phyloP scores from a whole-genome alignment of 2,329 filamentous ascomycete species.

The Rugonectria rugulosa region DNA sequence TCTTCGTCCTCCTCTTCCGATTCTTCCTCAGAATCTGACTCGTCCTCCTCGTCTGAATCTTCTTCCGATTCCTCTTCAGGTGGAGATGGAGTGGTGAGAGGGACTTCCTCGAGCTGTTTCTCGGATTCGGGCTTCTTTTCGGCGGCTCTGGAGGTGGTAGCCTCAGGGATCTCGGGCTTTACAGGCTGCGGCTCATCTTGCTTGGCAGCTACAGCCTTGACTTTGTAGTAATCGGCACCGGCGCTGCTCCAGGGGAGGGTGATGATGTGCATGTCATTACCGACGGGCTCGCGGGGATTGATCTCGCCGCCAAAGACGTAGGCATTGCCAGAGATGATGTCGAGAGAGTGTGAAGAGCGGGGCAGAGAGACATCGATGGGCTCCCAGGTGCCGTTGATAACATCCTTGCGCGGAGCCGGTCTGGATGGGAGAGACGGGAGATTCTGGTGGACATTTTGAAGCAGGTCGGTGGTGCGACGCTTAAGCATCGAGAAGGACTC shows the following conservation, averaged over 20 bases:
- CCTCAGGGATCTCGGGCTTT: conserved; percentile 21
- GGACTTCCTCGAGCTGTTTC: conserved; percentile 52
- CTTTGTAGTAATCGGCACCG: conserved; percentile 65
- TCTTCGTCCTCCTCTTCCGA: too few species aligned
- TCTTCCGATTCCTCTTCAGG: too few species aligned
- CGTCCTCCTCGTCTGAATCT: too few species aligned
- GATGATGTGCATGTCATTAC: conserved; percentile 76
- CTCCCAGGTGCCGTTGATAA: conserved; percentile 67
- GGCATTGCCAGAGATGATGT: conserved; percentile 62
- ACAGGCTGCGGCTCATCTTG: conserved; percentile 33
- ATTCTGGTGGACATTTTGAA: conserved; percentile 58
- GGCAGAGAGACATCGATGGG: conserved; percentile 65
- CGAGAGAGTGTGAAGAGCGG: conserved; percentile 77
- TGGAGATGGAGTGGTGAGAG: conserved; percentile 46
- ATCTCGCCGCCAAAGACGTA: conserved; percentile 83
- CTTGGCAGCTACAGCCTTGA: conserved; percentile 58
- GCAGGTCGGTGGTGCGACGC: conserved; percentile 62
- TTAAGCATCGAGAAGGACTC: conserved; percentile 62
- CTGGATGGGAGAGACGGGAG: conserved; percentile 47
- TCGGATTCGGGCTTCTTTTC: conserved; percentile 29
- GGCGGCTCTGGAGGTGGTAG: conserved; percentile 18
- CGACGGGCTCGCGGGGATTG: conserved; percentile 69
- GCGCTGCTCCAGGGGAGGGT: conserved; percentile 65
- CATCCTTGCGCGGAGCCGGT: conserved; percentile 33
- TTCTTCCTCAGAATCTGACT: too few species aligned